Percentiles rank a stretch among this genome's conserved stretches.
phyloP scores from a whole-genome alignment of 225 moss, liverwort and hornwort species.

The Polytrichum commune region DNA sequence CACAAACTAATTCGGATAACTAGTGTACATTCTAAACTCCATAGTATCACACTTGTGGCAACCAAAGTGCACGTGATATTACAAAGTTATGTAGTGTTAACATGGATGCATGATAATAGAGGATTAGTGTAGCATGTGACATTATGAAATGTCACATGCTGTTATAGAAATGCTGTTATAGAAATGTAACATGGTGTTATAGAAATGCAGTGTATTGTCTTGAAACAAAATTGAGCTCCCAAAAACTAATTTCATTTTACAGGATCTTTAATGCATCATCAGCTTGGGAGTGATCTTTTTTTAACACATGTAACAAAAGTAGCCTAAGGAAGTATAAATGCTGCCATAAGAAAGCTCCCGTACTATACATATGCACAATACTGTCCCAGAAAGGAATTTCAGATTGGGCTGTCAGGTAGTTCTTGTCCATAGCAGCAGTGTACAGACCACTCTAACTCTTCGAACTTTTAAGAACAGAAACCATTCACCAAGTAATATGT shows the following conservation, averaged over 20 bases:
- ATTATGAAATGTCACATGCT: too few species aligned
- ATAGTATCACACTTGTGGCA: too few species aligned
- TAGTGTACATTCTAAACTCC: too few species aligned
- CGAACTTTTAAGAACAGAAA: neutral
- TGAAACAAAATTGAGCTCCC: conserved; percentile 1
- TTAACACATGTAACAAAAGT: neutral
- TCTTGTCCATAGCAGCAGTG: neutral
- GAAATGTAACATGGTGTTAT: too few species aligned
- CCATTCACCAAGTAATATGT: neutral
- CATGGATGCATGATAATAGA: too few species aligned
- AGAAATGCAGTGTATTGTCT: neutral
- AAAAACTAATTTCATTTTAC: neutral
- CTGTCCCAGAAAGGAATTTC: conserved; percentile 1
- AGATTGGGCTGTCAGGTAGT: neutral
- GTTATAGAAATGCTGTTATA: too few species aligned
- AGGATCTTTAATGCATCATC: neutral
- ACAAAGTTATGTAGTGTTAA: too few species aligned
- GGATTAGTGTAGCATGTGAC: too few species aligned
- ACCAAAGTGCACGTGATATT: too few species aligned
- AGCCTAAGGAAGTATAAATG: neutral
- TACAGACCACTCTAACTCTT: conserved; percentile 4
- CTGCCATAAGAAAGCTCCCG: neutral
- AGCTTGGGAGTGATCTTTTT: neutral
- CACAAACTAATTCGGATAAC: too few species aligned
- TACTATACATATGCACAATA: conserved; percentile 11